Conservation (phyloP, 352 stramenopile genomes). For the Phytophthora hybrid region DNA sequence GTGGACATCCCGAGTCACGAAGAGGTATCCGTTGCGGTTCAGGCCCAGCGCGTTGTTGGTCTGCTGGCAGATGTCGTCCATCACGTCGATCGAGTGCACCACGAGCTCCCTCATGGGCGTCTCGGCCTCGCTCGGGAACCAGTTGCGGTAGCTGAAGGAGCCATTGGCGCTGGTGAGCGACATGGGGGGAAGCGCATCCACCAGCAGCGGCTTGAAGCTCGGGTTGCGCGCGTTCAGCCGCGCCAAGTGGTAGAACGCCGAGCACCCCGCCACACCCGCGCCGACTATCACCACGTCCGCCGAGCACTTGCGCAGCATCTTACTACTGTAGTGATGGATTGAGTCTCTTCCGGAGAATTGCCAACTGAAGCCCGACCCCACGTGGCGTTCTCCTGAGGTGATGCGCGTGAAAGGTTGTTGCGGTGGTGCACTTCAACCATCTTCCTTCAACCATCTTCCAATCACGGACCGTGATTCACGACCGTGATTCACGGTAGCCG, state of each 20-base stretch:
- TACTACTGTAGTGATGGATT: neutral
- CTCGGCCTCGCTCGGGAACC: slow-evolving; percentile 78
- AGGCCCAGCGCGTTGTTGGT: slow-evolving; percentile 74
- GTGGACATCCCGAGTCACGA: slow-evolving; percentile 60
- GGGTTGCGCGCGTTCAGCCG: slow-evolving; percentile 67
- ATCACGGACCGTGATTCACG: no score
- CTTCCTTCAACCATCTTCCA: slow-evolving; percentile 31
- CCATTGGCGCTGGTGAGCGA: slow-evolving; percentile 83
- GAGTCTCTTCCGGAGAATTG: slow-evolving; percentile 15
- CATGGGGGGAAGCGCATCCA: slow-evolving; percentile 70
- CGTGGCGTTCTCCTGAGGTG: neutral
- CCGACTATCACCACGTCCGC: slow-evolving; percentile 80
- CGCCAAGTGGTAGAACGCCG: slow-evolving; percentile 81
- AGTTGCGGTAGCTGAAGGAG: slow-evolving; percentile 87
- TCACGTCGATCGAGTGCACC: slow-evolving; percentile 77
- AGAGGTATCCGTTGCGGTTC: slow-evolving; percentile 85
- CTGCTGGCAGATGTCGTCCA: slow-evolving; percentile 68
- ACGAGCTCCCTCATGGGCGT: slow-evolving; percentile 69
- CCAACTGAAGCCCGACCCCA: slow-evolving; percentile 18
- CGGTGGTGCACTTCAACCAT: slow-evolving; percentile 12
- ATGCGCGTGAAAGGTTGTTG: slow-evolving; percentile 25
- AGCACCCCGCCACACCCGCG: slow-evolving; percentile 78
- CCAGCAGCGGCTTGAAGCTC: slow-evolving; percentile 74
- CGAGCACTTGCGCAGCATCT: slow-evolving; percentile 55
- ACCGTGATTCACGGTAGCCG: no score